Evolutionary conservation across 495 filamentous ascomycete species (phyloP).

Genomic region (Melanomma pulvis-pyrius): DNA sequence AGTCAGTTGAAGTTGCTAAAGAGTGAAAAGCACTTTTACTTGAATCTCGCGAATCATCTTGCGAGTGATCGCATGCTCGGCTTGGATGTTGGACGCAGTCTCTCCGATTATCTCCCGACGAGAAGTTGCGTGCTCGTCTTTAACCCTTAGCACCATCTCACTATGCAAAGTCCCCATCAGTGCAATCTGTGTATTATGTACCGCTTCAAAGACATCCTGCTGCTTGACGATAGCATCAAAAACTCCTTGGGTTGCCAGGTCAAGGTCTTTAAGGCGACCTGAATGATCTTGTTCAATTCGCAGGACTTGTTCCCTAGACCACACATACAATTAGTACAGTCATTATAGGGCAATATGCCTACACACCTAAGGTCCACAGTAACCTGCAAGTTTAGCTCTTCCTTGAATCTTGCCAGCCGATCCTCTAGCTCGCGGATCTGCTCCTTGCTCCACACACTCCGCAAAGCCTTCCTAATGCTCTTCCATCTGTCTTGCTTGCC

Average conservation of each 20-base stretch:
- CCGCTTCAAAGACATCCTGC: constrained; percentile 8
- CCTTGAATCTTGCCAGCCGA: constrained; percentile 18
- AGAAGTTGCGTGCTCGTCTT: constrained; percentile 14
- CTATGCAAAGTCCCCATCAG: constrained; percentile 6
- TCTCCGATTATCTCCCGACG: constrained; percentile 11
- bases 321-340: constrained; percentile 7
- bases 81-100: constrained; percentile 15
- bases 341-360: background rate
- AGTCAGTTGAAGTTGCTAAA: constrained; percentile 3
- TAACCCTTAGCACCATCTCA: constrained; percentile 7
- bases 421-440: constrained; percentile 17
- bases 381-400: constrained; percentile 21
- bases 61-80: constrained; percentile 17
- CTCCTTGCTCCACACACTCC: constrained; percentile 6
- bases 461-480: constrained; percentile 5
- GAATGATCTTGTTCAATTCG: background rate
- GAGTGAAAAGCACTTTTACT: constrained; percentile 6
- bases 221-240: constrained; percentile 17
- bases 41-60: constrained; percentile 12
- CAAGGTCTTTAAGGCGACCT: background rate
- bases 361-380: constrained; percentile 15
- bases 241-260: constrained; percentile 1
- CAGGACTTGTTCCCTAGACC: constrained; percentile 7
- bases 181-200: constrained; percentile 5
- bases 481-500: background rate